These are phyloP conservation scores for Fusarium lateritium DNA, from an alignment of 2,329 filamentous ascomycete genomes.

Conservation along the genomic window DNA sequence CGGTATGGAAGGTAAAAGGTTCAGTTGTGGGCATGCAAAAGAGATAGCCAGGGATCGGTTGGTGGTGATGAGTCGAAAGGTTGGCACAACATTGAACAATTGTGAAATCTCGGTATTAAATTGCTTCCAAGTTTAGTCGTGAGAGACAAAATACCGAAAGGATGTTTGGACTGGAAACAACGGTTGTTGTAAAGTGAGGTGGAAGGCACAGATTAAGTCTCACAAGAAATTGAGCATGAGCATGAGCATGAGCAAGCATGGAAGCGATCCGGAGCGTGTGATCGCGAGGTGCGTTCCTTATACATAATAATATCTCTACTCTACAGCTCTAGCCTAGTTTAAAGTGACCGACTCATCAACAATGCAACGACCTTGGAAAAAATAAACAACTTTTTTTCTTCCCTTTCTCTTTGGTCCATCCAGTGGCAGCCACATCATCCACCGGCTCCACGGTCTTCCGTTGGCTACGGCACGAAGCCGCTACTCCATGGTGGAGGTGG, in stretches of 20 bases:
- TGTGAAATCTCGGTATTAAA: slow-evolving; percentile 11
- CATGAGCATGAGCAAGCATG: too few species aligned
- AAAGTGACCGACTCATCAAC: slow-evolving; percentile 35
- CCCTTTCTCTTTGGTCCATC: slow-evolving; percentile 42
- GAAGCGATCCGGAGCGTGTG: slow-evolving; percentile 14
- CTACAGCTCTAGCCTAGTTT: not conserved
- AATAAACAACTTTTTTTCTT: slow-evolving; percentile 34
- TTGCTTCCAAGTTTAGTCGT: slow-evolving; percentile 17
- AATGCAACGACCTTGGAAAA: slow-evolving; percentile 23
- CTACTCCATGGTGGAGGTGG: slow-evolving; percentile 29
- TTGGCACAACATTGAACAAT: slow-evolving; percentile 32
- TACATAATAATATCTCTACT: slow-evolving; percentile 31
- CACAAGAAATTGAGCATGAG: slow-evolving; percentile 16
- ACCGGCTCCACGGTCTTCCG: slow-evolving; percentile 37
- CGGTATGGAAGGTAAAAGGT: slow-evolving; percentile 10
- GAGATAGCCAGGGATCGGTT: slow-evolving; percentile 35
- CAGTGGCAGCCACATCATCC: slow-evolving; percentile 50
- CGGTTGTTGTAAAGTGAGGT: slow-evolving; percentile 19
- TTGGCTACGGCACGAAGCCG: slow-evolving; percentile 43
- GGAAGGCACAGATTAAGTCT: slow-evolving; percentile 21
- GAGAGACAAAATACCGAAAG: slow-evolving; percentile 13
- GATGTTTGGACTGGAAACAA: slow-evolving; percentile 22
- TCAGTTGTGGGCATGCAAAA: slow-evolving; percentile 32
- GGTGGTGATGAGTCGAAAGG: slow-evolving; percentile 31
- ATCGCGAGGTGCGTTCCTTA: slow-evolving; percentile 35